Percentiles rank a stretch among this genome's conserved stretches.
Evolutionary conservation across 495 filamentous ascomycete species (phyloP).

Genomic region (Neurospora sublineolata): DNA sequence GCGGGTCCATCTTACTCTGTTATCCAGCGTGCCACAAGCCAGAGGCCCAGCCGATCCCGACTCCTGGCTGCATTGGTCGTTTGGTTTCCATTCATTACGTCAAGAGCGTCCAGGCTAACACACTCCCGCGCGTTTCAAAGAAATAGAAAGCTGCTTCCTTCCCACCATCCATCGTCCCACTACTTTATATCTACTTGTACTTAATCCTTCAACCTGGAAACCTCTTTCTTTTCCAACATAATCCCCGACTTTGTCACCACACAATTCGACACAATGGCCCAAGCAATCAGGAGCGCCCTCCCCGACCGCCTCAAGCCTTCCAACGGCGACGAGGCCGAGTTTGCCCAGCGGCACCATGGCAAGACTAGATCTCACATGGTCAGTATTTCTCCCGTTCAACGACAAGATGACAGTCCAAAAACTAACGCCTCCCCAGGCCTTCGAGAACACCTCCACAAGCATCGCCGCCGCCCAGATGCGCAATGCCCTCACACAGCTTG

Average conservation of each 20-base stretch:
- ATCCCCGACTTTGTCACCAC: not conserved
- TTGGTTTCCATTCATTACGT: not conserved
- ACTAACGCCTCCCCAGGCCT: conserved; percentile 51
- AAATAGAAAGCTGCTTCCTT: not conserved
- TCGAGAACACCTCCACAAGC: conserved; percentile 97
- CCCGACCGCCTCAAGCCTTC: conserved; percentile 69
- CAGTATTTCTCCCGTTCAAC: conserved; percentile 35
- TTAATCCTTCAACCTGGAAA: not conserved
- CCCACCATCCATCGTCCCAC: not conserved
- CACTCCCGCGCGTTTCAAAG: not conserved
- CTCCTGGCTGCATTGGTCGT: not conserved
- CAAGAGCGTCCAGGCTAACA: not conserved
- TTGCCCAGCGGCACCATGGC: conserved; percentile 70
- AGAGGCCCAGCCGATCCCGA: not conserved
- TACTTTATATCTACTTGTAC: not conserved
- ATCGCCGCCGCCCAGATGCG: conserved; percentile 98
- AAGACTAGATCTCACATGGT: conserved; percentile 96
- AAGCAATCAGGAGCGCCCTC: conserved; percentile 53
- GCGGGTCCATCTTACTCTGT: not conserved
- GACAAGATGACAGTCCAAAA: conserved; percentile 7
- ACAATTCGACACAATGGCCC: conserved; percentile 46
- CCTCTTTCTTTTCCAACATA: conserved; percentile 1
- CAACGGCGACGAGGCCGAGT: conserved; percentile 40
- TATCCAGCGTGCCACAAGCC: not conserved
- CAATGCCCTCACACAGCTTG: conserved; percentile 85